Conservation (phyloP, 2,329 filamentous ascomycete genomes). For the Colletotrichum zoysiae region DNA sequence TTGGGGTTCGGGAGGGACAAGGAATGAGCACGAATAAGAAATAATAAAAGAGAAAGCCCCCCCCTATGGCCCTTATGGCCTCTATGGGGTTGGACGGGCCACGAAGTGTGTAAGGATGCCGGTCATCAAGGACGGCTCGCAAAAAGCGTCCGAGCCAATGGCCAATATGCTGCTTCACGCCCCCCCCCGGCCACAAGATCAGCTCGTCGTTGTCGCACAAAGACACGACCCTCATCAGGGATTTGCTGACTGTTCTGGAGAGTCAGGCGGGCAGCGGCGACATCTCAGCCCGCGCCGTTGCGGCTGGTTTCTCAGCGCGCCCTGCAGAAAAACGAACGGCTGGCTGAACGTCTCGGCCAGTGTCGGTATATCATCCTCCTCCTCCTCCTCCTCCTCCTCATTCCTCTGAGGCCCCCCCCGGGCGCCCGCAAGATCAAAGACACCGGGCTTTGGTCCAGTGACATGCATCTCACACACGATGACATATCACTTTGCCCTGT, state of each 20-base stretch:
- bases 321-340: neutral
- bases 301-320: neutral
- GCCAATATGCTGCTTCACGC: neutral
- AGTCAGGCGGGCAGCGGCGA: neutral
- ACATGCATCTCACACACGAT: neutral
- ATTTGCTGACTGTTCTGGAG: neutral
- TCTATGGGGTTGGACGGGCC: neutral
- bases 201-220: neutral
- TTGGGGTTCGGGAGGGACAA: neutral
- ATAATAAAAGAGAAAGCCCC: neutral
- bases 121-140: neutral
- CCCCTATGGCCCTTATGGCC: too few relatives aligned
- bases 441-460: slow-evolving; percentile 2
- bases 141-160: neutral
- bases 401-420: neutral
- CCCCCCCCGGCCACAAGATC: neutral
- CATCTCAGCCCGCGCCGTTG: slow-evolving; percentile 1
- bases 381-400: neutral
- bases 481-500: neutral
- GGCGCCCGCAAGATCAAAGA: neutral
- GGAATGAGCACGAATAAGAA: neutral
- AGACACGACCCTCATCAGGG: neutral
- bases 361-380: neutral
- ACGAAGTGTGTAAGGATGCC: neutral
- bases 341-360: neutral